A percentile compares a stretch with the other conserved stretches of the same genome.
Evolutionary conservation across 352 stramenopile genomes (phyloP).

Genomic region (Stephanocyclus meneghinianus): DNA sequence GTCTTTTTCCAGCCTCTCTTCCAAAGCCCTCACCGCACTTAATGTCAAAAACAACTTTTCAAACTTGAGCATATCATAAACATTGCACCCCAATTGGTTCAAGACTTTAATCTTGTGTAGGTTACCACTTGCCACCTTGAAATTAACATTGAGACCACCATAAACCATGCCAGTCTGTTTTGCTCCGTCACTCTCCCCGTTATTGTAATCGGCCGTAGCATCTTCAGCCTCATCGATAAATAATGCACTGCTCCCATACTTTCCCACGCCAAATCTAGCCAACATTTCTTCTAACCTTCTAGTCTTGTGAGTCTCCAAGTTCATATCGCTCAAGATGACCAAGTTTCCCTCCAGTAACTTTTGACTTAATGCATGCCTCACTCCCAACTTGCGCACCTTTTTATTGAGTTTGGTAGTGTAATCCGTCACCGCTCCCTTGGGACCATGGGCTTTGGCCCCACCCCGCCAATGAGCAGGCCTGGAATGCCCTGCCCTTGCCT

Average conservation of each 20-base stretch:
- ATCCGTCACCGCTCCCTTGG: conserved; percentile 76
- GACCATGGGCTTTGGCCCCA: conserved; percentile 86
- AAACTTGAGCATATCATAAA: conserved; percentile 85
- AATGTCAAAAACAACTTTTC: conserved; percentile 83
- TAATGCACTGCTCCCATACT: conserved; percentile 54
- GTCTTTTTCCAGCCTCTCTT: conserved; percentile 55
- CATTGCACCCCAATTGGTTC: conserved; percentile 75
- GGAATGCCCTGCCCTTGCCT: conserved; percentile 82
- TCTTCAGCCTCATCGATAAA: conserved; percentile 64
- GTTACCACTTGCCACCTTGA: conserved; percentile 79
- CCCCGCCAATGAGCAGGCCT: conserved; percentile 84
- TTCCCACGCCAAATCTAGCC: conserved; percentile 55
- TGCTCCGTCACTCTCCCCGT: conserved; percentile 22
- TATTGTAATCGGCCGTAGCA: conserved; percentile 24
- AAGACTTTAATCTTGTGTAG: conserved; percentile 71
- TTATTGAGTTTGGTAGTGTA: conserved; percentile 88
- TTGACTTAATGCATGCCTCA: conserved; percentile 80
- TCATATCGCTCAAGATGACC: conserved; percentile 81
- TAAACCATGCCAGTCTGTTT: conserved; percentile 25
- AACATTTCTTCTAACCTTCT: conserved; percentile 55
- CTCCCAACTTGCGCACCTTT: conserved; percentile 75
- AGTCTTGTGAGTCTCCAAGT: conserved; percentile 75
- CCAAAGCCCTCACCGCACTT: conserved; percentile 73
- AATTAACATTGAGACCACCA: conserved; percentile 74
- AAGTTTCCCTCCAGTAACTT: conserved; percentile 87